Evolutionary conservation across 345 rosid species (phyloP).

Genomic region (Anastatica hierochuntica): DNA sequence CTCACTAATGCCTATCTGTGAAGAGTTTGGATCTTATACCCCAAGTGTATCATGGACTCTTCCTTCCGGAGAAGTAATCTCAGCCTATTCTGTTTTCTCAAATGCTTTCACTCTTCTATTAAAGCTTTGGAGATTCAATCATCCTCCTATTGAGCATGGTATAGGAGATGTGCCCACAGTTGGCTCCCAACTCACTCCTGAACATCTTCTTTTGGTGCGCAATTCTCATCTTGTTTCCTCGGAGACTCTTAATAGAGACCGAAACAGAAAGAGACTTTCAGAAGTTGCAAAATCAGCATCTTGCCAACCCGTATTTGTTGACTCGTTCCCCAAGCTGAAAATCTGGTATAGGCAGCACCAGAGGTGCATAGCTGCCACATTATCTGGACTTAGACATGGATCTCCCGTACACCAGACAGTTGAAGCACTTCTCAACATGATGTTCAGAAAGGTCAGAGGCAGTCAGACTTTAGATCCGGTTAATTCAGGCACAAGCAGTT

Average conservation of each 20-base stretch:
- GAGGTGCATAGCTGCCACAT: slow-evolving; percentile 79
- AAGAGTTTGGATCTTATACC: slow-evolving; percentile 79
- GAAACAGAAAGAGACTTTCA: slow-evolving; percentile 47
- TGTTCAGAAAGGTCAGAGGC: slow-evolving; percentile 67
- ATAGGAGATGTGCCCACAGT: slow-evolving; percentile 87
- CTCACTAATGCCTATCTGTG: slow-evolving; percentile 89
- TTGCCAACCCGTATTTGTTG: slow-evolving; percentile 62
- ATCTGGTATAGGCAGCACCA: slow-evolving; percentile 88
- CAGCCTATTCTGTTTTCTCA: slow-evolving; percentile 80
- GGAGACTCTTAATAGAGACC: slow-evolving; percentile 47
- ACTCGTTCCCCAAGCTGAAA: slow-evolving; percentile 84
- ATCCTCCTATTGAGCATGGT: slow-evolving; percentile 83
- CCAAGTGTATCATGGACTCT: slow-evolving; percentile 72
- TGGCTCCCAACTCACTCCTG: slow-evolving; percentile 76
- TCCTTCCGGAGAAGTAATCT: slow-evolving; percentile 62
- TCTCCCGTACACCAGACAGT: slow-evolving; percentile 80
- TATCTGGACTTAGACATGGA: slow-evolving; percentile 76
- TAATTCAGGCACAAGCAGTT: slow-evolving; percentile 73
- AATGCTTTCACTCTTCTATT: slow-evolving; percentile 87
- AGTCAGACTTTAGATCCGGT: no score
- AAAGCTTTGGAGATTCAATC: slow-evolving; percentile 92
- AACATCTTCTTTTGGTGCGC: slow-evolving; percentile 76
- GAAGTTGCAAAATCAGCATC: slow-evolving; percentile 49
- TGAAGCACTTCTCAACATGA: slow-evolving; percentile 69
- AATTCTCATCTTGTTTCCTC: slow-evolving; percentile 67